Evolutionary conservation across 768 basidiomycete genomes (phyloP), one percentile per base, ranked within the genome.

Genomic region (Russula compacta): DNA sequence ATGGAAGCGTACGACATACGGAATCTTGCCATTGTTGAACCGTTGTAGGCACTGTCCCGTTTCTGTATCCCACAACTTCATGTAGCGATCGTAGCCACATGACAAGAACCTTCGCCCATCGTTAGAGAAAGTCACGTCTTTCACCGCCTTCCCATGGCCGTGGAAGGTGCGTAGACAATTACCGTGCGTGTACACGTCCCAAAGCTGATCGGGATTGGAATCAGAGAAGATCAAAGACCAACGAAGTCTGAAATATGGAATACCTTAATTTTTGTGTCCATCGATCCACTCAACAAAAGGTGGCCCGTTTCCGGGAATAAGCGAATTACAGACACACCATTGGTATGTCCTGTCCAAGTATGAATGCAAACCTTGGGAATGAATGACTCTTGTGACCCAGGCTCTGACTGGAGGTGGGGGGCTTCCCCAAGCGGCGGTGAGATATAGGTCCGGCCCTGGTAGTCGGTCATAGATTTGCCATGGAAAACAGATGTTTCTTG

Each of bases 1-100:
- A 72, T 98, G 90, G 78, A 98, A 99, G 57, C 86, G 84, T 56
- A 98, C 80, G 53, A 95, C 93, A 71, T 98, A 94, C 11, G 97
- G 94, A 19, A 94, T 94, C 78, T 98, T 98, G 64, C 95, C 97
- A 69, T 98, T 98, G 66, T 89, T 87, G 75, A 98, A 99, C 7
- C 95, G 88, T 72, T 98, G 90, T 62, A 97, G 74, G 75, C 97
- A 98, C 76, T 98, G 92, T 1, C 94, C 95, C 0, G 97, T 98
- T 75, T 99, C 97, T 19, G 97, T 98, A 69, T 99, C 95, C 97
- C 97, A 99, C 12, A 98, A 79, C 74, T 99, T 99, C 86, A 98
- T 94, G 71, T 93, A 89, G 53, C 94, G 88, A 73, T 99, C 97
- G 69, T 97, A 98, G 53, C 84, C 87, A 66, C 95, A 95, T 15